Conservation (phyloP, 192 early-diverging fungal genomes). For the Coemansia sp. region DNA sequence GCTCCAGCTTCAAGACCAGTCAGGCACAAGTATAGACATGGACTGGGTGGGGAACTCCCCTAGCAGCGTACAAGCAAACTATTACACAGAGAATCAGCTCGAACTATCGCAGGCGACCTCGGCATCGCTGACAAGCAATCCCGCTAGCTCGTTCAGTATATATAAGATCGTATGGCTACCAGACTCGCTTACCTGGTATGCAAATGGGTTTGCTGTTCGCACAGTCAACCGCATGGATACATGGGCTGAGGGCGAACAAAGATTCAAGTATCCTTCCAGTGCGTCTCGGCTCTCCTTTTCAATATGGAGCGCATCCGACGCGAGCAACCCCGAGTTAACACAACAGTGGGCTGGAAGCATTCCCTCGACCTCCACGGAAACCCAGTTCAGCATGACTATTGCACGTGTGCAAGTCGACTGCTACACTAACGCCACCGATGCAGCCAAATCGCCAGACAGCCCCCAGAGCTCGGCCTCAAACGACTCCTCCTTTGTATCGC, state of each 20-base stretch:
- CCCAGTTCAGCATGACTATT: slow-evolving; percentile 52
- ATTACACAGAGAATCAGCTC: slow-evolving; percentile 53
- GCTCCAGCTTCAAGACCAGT: slow-evolving; percentile 58
- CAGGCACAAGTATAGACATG: slow-evolving; percentile 63
- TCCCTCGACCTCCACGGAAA: slow-evolving; percentile 45
- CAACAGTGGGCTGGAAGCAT: slow-evolving; percentile 56
- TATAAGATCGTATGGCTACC: slow-evolving; percentile 66
- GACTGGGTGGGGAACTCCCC: slow-evolving; percentile 62
- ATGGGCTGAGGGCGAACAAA: slow-evolving; percentile 51
- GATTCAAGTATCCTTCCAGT: slow-evolving; percentile 53
- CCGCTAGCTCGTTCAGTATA: slow-evolving; percentile 52
- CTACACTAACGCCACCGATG: slow-evolving; percentile 38
- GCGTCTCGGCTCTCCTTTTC: slow-evolving; percentile 58
- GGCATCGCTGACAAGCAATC: slow-evolving; percentile 29
- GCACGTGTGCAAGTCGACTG: slow-evolving; percentile 57
- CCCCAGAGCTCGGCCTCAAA: background rate
- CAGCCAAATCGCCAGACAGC: background rate
- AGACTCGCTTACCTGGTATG: slow-evolving; percentile 60
- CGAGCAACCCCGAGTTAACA: slow-evolving; percentile 33
- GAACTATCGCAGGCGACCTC: slow-evolving; percentile 33
- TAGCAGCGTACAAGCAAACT: slow-evolving; percentile 62
- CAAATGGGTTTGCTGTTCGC: slow-evolving; percentile 58
- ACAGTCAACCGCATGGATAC: slow-evolving; percentile 53
- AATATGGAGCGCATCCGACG: slow-evolving; percentile 61
- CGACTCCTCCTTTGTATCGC: background rate